A percentile compares a stretch with the other conserved stretches of the same genome.
phyloP scores from a whole-genome alignment of 2,329 filamentous ascomycete genomes.

The Eurotiales sp. region DNA sequence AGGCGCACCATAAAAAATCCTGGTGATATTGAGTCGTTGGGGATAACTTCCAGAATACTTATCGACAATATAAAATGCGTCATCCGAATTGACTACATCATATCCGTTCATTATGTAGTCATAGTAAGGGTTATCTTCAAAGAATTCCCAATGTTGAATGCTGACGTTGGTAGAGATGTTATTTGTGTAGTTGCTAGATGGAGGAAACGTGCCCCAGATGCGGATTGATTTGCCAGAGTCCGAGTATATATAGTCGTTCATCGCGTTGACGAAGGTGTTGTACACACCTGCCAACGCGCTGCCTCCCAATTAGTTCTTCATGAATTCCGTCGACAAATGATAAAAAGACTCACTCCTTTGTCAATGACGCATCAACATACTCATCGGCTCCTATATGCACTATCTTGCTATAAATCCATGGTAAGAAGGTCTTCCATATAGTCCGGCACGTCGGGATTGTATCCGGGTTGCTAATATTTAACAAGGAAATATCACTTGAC shows the following conservation, averaged over 20 bases:
- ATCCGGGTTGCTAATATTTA: conserved; percentile 52
- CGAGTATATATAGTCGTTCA: conserved; percentile 43
- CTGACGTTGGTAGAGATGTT: conserved; percentile 45
- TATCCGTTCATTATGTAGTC: conserved; percentile 50
- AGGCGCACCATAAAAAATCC: conserved; percentile 46
- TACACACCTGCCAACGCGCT: conserved; percentile 47
- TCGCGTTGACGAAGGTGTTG: conserved; percentile 52
- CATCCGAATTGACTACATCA: conserved; percentile 51
- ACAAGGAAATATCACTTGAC: conserved; percentile 45
- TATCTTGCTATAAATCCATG: conserved; percentile 55
- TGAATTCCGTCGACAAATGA: not conserved
- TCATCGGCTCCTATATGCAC: conserved; percentile 58
- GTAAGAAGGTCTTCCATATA: conserved; percentile 51
- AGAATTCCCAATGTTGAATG: conserved; percentile 54
- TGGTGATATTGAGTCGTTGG: conserved; percentile 41
- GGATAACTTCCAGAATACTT: conserved; percentile 47
- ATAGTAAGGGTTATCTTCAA: conserved; percentile 47
- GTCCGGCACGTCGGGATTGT: conserved; percentile 49
- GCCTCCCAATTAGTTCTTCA: not conserved
- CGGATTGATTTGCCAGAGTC: conserved; percentile 42
- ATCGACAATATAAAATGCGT: conserved; percentile 48
- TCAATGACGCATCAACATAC: conserved; percentile 34
- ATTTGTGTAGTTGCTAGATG: conserved; percentile 26
- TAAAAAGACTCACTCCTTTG: conserved; percentile 9
- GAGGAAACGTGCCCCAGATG: conserved; percentile 54